Evolutionary conservation across 1,284 basidiomycete species (phyloP), one percentile per base, ranked within the genome.

Genomic region (Trichosporon sp.): DNA sequence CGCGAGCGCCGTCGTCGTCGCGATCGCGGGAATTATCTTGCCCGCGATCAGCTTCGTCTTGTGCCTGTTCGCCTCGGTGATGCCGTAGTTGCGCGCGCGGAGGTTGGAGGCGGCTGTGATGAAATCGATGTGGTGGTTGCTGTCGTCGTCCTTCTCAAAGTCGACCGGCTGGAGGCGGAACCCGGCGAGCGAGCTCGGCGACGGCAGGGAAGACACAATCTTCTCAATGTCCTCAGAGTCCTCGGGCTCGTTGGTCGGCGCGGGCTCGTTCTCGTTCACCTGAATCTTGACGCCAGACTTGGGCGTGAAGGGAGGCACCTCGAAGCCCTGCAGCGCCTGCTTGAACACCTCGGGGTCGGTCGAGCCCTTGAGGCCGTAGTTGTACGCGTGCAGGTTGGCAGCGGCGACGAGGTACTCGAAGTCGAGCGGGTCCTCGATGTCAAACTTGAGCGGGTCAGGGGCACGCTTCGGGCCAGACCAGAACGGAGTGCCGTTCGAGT

Each of bases 111-210:
- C 91, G 6, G 96, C 91, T 36, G 95, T 97, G 82, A 99, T 97
- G 81, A 99, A 99, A 82, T 97, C 96, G 77, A 99, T 98, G 82
- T 99, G 96, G 82, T 92, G 87, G 82, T 99, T 99, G 46, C 88
- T 87, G 79, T 99, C 96, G 75, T 99, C 95, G 78, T 99, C 96
- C 83, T 99, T 99, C 84, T 99, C 96, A 75, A 99, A 99, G 76
- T 98, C 95, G 62, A 95, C 93, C 4, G 96, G 92, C 64, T 85
- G 90, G 63, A 99, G 85, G 65, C 95, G 90, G 83, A 95, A 98
- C 32, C 96, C 96, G 37, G 91, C 93, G 56, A 99, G 82, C 19
- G 92, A 91, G 4, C 92, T 90, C 2, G 93, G 92, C 19, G 89
- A 78, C n/a, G 94, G 95, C 19, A 96, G 83, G 65, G 87, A 84